Conservation (phyloP, 169 alveolate species). For the Plasmodium berghei region DNA sequence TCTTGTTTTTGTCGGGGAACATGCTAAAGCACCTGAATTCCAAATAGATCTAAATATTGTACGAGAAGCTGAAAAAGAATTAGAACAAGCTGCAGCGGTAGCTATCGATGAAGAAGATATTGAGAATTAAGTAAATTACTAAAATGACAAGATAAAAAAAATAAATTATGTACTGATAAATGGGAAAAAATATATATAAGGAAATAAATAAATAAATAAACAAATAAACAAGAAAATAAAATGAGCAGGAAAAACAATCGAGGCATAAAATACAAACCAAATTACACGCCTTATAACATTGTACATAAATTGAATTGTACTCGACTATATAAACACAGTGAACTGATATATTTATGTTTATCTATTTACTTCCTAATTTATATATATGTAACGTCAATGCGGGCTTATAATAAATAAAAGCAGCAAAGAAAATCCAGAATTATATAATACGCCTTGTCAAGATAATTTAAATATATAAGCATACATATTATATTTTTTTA, state of each 20-base stretch:
- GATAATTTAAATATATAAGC: slow-evolving; percentile 23
- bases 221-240: neutral
- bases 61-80: slow-evolving; percentile 91
- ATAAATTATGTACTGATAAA: neutral
- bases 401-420: neutral
- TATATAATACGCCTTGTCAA: slow-evolving; percentile 26
- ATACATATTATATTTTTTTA: neutral
- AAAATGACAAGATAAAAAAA: neutral
- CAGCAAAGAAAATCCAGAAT: slow-evolving; percentile 4
- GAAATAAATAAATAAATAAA: neutral
- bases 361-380: neutral
- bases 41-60: slow-evolving; percentile 90
- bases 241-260: neutral
- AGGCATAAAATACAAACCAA: neutral
- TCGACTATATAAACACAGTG: neutral
- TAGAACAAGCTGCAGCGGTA: slow-evolving; percentile 92
- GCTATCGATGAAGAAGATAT: slow-evolving; percentile 93
- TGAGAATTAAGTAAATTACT: slow-evolving; percentile 12
- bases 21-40: slow-evolving; percentile 94
- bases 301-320: neutral
- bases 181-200: neutral
- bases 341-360: neutral
- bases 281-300: neutral
- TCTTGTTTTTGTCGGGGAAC: slow-evolving; percentile 91
- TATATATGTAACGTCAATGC: neutral